These are phyloP conservation scores for Ceratocystis cacaofunesta DNA, from an alignment of 2,329 filamentous ascomycete species.

Conservation along the genomic window DNA sequence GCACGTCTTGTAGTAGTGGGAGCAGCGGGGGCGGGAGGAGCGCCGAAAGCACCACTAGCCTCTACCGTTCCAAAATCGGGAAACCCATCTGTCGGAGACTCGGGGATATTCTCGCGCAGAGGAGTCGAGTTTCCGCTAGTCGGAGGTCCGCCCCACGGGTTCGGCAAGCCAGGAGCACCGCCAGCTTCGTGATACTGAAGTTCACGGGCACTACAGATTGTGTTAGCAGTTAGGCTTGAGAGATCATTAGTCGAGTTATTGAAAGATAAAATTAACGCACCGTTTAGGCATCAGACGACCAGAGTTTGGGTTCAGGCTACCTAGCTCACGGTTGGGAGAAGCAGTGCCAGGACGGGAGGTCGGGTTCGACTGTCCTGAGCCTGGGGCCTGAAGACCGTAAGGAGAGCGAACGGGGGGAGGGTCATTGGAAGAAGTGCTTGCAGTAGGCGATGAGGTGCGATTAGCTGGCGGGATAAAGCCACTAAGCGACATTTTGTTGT, in stretches of 20 bases:
- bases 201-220: slow-evolving; percentile 58
- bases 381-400: slow-evolving; percentile 51
- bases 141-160: slow-evolving; percentile 86
- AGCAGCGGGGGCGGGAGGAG: slow-evolving; percentile 32
- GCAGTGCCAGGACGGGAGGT: slow-evolving; percentile 68
- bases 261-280: slow-evolving; percentile 36
- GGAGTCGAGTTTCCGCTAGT: slow-evolving; percentile 94
- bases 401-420: slow-evolving; percentile 54
- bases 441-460: slow-evolving; percentile 65
- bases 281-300: slow-evolving; percentile 79
- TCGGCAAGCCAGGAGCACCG: slow-evolving; percentile 42
- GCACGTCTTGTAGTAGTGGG: slow-evolving; percentile 54
- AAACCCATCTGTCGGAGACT: slow-evolving; percentile 91
- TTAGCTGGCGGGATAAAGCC: slow-evolving; percentile 56
- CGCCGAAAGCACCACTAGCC: slow-evolving; percentile 25
- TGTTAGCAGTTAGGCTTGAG: background rate
- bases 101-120: slow-evolving; percentile 89
- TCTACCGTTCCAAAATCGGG: slow-evolving; percentile 59
- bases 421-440: slow-evolving; percentile 69
- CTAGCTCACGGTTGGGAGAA: slow-evolving; percentile 87
- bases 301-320: slow-evolving; percentile 32
- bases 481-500: slow-evolving; percentile 49
- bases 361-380: slow-evolving; percentile 42
- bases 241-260: no score
- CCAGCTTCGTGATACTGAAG: slow-evolving; percentile 95